Percentiles rank a stretch among this genome's conserved stretches.
These are phyloP conservation scores for Tolypocladium tundrense DNA, from an alignment of 2,329 filamentous ascomycete species.

Conservation along the genomic window DNA sequence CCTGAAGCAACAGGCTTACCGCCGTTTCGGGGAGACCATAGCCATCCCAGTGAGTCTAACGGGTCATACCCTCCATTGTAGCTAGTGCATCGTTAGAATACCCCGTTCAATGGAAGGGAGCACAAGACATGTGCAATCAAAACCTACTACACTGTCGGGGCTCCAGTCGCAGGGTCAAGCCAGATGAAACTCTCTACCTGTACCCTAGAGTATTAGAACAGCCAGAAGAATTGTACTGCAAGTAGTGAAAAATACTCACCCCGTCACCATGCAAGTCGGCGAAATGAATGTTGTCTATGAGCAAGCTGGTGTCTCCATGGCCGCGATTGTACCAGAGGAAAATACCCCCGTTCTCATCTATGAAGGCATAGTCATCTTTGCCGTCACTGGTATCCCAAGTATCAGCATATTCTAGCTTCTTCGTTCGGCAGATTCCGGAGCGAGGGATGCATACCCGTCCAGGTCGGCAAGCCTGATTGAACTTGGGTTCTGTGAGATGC, in stretches of 20 bases:
- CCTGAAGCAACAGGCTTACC: background rate
- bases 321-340: slow-evolving; percentile 7
- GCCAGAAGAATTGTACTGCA: no score
- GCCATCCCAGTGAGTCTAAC: background rate
- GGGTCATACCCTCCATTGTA: background rate
- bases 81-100: background rate
- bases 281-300: slow-evolving; percentile 6
- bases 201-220: background rate
- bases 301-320: slow-evolving; percentile 2
- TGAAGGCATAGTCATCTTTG: background rate
- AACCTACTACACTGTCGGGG: background rate
- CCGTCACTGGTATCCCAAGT: background rate
- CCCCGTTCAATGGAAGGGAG: no score
- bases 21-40: background rate
- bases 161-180: background rate
- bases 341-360: background rate
- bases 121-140: no score
- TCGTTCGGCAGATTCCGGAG: no score
- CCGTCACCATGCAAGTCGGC: slow-evolving; percentile 7
- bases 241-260: background rate
- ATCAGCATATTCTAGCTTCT: no score
- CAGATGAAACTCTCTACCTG: background rate
- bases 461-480: background rate
- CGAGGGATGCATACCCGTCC: background rate
- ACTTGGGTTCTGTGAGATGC: background rate